Conservation (phyloP, 1,284 basidiomycete genomes). For the Clitocybe nebularis region DNA sequence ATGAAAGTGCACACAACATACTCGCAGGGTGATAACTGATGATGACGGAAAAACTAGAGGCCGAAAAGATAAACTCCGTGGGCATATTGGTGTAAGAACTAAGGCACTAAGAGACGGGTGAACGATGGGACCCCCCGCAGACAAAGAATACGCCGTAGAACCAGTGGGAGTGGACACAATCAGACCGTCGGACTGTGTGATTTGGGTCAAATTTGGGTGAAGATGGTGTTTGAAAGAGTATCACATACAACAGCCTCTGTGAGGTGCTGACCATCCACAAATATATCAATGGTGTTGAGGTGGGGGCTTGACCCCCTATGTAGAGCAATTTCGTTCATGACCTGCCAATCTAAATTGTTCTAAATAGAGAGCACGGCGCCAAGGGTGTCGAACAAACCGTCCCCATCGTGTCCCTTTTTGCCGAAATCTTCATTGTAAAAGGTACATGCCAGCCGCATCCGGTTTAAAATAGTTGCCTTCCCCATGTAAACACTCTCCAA, state of each 20-base stretch:
- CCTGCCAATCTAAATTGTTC: conserved; percentile 72
- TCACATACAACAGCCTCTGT: conserved; percentile 89
- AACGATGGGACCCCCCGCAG: conserved; percentile 94
- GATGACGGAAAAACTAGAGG: conserved; percentile 88
- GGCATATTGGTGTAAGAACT: conserved; percentile 92
- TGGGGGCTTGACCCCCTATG: conserved; percentile 92
- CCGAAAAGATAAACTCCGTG: conserved; percentile 88
- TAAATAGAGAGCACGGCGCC: conserved; percentile 5
- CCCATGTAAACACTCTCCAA: conserved; percentile 75
- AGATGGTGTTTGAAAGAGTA: conserved; percentile 7
- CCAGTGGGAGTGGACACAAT: conserved; percentile 96
- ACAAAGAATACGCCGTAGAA: conserved; percentile 95
- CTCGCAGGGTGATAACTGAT: conserved; percentile 78
- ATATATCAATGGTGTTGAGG: conserved; percentile 91
- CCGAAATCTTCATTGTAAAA: conserved; percentile 63
- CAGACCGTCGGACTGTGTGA: conserved; percentile 81
- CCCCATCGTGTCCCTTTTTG: conserved; percentile 49
- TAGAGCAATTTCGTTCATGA: conserved; percentile 95
- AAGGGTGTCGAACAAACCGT: conserved; percentile 40
- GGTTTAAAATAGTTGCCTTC: conserved; percentile 75
- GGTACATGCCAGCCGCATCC: conserved; percentile 83
- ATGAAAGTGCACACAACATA: conserved; percentile 49
- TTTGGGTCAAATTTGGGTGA: conserved; percentile 6
- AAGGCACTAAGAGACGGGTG: conserved; percentile 90
- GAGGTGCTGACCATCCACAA: conserved; percentile 92